These are phyloP conservation scores for Gamarada debralockiae DNA, from an alignment of 495 filamentous ascomycete species.

Conservation along the genomic window DNA sequence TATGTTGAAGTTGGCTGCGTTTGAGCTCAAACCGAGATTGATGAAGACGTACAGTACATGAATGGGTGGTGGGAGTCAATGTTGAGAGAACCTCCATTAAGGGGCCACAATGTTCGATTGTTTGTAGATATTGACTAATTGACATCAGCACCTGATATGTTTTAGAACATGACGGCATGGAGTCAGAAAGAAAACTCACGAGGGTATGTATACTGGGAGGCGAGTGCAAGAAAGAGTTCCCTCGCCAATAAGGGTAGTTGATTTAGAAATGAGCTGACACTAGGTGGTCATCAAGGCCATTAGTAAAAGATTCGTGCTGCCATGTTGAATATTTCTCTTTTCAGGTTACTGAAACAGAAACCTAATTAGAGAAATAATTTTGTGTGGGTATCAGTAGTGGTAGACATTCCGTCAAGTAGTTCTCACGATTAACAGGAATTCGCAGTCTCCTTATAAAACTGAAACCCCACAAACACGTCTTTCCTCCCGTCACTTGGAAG, in stretches of 20 bases:
- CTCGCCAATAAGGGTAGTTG: neutral
- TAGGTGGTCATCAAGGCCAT: neutral
- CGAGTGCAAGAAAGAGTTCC: neutral
- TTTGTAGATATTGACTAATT: neutral
- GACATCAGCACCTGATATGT: neutral
- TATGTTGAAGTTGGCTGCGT: neutral
- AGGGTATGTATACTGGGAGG: neutral
- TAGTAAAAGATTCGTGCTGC: no score
- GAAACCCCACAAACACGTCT: no score
- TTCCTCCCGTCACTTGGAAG: no score
- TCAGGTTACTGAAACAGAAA: no score
- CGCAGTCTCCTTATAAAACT: no score
- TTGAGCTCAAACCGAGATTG: neutral
- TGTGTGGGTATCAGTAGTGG: no score
- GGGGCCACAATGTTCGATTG: neutral
- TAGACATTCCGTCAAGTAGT: no score
- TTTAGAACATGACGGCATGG: neutral
- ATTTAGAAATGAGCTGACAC: slow-evolving; percentile 4
- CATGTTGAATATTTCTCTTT: no score
- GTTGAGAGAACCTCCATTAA: neutral
- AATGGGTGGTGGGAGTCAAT: neutral
- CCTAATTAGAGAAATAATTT: no score
- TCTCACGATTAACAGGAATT: no score
- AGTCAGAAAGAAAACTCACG: neutral
- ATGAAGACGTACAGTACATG: neutral